Percentiles rank a stretch among this genome's conserved stretches.
phyloP scores from a whole-genome alignment of 345 rosid genomes.

The Sonneratia alba region DNA sequence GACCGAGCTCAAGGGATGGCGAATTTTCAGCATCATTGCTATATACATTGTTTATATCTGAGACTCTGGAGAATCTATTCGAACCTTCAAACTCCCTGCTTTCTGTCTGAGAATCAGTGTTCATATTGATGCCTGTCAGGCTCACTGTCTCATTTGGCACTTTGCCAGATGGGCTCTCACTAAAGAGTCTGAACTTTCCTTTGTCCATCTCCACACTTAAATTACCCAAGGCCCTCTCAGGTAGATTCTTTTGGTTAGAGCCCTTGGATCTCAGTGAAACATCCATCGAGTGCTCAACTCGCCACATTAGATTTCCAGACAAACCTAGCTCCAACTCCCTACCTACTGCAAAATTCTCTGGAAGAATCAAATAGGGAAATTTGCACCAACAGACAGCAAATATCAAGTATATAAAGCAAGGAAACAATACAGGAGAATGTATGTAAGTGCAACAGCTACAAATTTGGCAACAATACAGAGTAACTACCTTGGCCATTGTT shows the following conservation, averaged over 20 bases:
- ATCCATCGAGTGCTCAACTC: constrained; percentile 19
- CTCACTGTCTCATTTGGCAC: constrained; percentile 18
- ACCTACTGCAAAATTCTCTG: constrained; percentile 34
- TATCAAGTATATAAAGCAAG: background rate
- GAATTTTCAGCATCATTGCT: constrained; percentile 24
- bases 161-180: constrained; percentile 22
- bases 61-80: constrained; percentile 20
- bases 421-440: constrained; percentile 7
- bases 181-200: constrained; percentile 23
- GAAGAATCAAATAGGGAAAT: background rate
- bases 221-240: constrained; percentile 12
- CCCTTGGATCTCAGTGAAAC: background rate
- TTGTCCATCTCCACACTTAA: constrained; percentile 16
- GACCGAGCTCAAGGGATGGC: constrained; percentile 36
- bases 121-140: constrained; percentile 13
- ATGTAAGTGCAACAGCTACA: background rate
- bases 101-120: constrained; percentile 17
- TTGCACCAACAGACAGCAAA: background rate
- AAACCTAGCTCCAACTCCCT: constrained; percentile 30
- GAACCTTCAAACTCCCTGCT: constrained; percentile 24
- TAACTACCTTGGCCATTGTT: background rate
- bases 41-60: constrained; percentile 17
- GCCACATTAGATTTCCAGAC: constrained; percentile 27
- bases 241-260: constrained; percentile 15
- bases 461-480: background rate